Evolutionary conservation across 805 yeast species (phyloP).

Genomic region (Alloascoidea africana): DNA sequence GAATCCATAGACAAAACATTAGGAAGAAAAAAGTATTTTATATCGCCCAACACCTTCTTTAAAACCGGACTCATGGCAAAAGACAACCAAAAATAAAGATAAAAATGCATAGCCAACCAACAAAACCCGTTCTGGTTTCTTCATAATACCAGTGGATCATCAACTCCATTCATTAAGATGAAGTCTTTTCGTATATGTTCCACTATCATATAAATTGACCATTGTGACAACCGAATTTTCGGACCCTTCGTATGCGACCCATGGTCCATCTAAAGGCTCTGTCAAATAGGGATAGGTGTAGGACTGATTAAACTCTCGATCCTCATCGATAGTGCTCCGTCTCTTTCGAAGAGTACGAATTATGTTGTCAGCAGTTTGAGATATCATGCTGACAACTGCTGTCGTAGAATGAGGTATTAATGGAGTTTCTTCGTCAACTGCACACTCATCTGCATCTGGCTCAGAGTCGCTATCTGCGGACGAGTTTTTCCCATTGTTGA

Average conservation of each 20-base stretch:
- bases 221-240: constrained; percentile 1
- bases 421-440: constrained; percentile 2
- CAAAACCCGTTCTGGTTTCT: no score
- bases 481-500: constrained; percentile 22
- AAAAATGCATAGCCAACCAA: no score
- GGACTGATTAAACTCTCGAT: constrained; percentile 41
- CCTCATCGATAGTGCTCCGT: constrained; percentile 40
- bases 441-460: neutral
- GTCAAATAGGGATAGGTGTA: constrained; percentile 55
- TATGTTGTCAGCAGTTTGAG: no score
- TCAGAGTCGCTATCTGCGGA: neutral
- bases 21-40: no score
- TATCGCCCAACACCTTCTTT: no score
- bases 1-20: no score
- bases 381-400: no score
- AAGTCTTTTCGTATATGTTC: neutral
- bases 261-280: constrained; percentile 52
- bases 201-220: neutral
- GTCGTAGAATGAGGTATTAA: neutral
- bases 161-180: constrained; percentile 1
- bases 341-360: constrained; percentile 2
- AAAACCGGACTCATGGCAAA: no score
- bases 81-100: no score
- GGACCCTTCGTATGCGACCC: constrained; percentile 33
- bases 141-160: no score